A percentile compares a stretch with the other conserved stretches of the same genome.
These are phyloP conservation scores for Geotrichum ghanense DNA, from an alignment of 805 yeast species.

Conservation along the genomic window DNA sequence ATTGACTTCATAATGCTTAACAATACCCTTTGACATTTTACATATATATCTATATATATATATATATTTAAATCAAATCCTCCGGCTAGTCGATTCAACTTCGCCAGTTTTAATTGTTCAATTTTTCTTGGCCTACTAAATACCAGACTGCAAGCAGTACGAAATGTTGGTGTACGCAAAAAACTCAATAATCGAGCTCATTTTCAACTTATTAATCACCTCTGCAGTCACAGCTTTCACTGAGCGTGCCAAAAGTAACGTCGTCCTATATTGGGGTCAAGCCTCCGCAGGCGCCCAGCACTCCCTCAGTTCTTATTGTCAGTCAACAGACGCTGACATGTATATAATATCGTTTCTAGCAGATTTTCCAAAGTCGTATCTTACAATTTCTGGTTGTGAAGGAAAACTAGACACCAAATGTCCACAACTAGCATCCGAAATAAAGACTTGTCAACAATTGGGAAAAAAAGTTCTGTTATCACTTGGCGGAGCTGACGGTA, in stretches of 20 bases:
- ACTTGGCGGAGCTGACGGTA: slow-evolving; percentile 40
- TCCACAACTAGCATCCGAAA: slow-evolving; percentile 42
- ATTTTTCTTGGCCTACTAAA: no score
- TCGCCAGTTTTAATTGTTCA: no score
- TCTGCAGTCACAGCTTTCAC: slow-evolving; percentile 12
- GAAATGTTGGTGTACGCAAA: no score
- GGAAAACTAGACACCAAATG: slow-evolving; percentile 22
- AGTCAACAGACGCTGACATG: slow-evolving; percentile 50
- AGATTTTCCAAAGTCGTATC: slow-evolving; percentile 27
- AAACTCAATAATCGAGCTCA: neutral
- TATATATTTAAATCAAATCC: no score
- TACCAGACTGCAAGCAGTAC: no score
- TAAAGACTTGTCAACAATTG: slow-evolving; percentile 53
- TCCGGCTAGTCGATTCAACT: no score
- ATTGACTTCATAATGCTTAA: no score
- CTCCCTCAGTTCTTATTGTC: slow-evolving; percentile 48
- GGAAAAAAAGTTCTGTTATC: slow-evolving; percentile 71
- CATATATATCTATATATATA: no score
- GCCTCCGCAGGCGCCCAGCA: slow-evolving; percentile 47
- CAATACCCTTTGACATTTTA: no score
- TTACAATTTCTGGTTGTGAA: neutral
- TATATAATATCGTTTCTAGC: slow-evolving; percentile 56
- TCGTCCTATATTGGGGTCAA: slow-evolving; percentile 84
- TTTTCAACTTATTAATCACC: neutral
- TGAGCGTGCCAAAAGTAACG: slow-evolving; percentile 34